Evolutionary conservation across 139 green algal species (phyloP).

Genomic region (Haematococcus lacustris): DNA sequence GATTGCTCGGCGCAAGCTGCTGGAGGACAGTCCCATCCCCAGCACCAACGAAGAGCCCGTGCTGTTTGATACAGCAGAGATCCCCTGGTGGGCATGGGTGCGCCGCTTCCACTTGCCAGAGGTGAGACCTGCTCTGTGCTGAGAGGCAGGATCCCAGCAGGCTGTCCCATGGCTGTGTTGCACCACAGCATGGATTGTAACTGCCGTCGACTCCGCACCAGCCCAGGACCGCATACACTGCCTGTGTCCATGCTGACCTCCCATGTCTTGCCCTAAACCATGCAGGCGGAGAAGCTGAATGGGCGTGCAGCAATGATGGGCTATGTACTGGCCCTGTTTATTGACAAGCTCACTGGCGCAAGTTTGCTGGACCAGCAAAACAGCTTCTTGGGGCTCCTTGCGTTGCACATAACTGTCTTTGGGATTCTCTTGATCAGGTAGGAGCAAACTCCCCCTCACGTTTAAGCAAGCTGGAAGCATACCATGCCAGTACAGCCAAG

Average conservation of each 20-base stretch:
- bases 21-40: conserved; percentile 75
- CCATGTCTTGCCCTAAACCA: too few relatives aligned
- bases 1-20: conserved; percentile 76
- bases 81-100: conserved; percentile 94
- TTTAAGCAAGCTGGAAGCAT: too few relatives aligned
- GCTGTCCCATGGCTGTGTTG: too few relatives aligned
- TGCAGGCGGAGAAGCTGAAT: conserved; percentile 89
- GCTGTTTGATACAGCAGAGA: conserved; percentile 84
- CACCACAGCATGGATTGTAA: too few relatives aligned
- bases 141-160: too few relatives aligned
- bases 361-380: conserved; percentile 87
- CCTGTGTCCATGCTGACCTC: too few relatives aligned
- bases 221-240: too few relatives aligned
- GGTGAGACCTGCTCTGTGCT: too few relatives aligned
- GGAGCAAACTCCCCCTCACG: too few relatives aligned
- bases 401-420: conserved; percentile 78
- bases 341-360: conserved; percentile 72
- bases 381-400: conserved; percentile 75
- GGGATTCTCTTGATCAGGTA: conserved; percentile 63
- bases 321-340: conserved; percentile 73
- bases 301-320: conserved; percentile 89
- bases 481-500: too few relatives aligned
- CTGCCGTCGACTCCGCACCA: too few relatives aligned
- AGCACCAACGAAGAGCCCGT: conserved; percentile 84
- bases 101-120: conserved; percentile 90